Evolutionary conservation across 495 filamentous ascomycete species (phyloP).

Genomic region (Penicillium subrubescens): DNA sequence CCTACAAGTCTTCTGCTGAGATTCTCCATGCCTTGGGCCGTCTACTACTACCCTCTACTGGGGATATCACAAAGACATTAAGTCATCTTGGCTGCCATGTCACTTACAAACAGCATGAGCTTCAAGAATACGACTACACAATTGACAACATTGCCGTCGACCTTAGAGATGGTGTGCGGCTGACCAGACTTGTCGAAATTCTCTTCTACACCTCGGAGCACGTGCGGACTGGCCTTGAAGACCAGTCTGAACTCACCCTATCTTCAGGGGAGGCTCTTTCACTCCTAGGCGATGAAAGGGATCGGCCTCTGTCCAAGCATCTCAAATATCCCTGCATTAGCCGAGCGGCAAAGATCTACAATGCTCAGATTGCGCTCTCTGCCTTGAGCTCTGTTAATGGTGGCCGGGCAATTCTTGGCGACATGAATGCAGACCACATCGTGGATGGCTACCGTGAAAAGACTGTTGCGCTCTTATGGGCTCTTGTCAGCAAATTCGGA

Average conservation of each 20-base stretch:
- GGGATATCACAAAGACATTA: constrained; percentile 57
- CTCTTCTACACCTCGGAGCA: constrained; percentile 49
- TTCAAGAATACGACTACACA: constrained; percentile 61
- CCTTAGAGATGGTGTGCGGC: constrained; percentile 62
- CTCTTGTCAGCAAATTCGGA: constrained; percentile 59
- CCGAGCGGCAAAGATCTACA: constrained; percentile 61
- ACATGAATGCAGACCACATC: constrained; percentile 60
- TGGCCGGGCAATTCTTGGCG: constrained; percentile 32
- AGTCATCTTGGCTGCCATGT: constrained; percentile 60
- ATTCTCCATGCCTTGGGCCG: constrained; percentile 55
- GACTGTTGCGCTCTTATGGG: constrained; percentile 65
- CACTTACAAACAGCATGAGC: constrained; percentile 53
- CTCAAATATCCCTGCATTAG: constrained; percentile 62
- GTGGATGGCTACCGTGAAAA: constrained; percentile 70
- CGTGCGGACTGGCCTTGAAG: constrained; percentile 4
- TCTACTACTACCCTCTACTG: constrained; percentile 60
- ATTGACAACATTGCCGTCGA: constrained; percentile 66
- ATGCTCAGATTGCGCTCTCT: constrained; percentile 59
- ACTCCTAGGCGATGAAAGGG: constrained; percentile 17
- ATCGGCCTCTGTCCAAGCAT: constrained; percentile 54
- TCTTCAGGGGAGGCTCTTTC: constrained; percentile 18
- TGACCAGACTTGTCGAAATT: constrained; percentile 62
- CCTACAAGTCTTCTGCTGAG: constrained; percentile 56
- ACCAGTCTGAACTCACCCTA: constrained; percentile 15
- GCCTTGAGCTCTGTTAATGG: constrained; percentile 49